phyloP scores from a whole-genome alignment of 164 flowering plant genomes.

The Chimonanthus salicifolius region DNA sequence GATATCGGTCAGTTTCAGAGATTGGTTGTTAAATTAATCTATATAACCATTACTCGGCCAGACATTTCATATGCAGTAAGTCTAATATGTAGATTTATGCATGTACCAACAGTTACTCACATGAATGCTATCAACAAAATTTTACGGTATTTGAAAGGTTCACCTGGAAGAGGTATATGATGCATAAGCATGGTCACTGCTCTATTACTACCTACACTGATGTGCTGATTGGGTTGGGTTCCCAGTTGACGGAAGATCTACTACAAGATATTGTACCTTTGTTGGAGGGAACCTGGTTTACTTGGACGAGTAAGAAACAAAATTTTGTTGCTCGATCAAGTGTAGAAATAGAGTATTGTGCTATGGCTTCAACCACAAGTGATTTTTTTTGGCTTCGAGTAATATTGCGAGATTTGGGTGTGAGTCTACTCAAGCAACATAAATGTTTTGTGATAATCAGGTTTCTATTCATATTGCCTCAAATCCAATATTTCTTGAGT shows the following conservation, averaged over 20 bases:
- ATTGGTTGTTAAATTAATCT: slow-evolving; percentile 2
- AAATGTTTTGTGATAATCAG: slow-evolving; percentile 1
- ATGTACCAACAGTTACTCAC: neutral
- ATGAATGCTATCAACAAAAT: neutral
- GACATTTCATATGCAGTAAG: neutral
- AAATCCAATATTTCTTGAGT: neutral
- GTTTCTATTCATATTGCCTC: neutral
- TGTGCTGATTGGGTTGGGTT: neutral
- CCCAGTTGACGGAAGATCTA: neutral
- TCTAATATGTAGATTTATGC: neutral
- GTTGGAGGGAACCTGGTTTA: slow-evolving; percentile 1
- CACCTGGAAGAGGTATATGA: neutral
- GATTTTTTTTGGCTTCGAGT: slow-evolving; percentile 1
- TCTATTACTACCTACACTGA: neutral
- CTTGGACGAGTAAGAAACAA: slow-evolving; percentile 3
- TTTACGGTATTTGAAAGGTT: neutral
- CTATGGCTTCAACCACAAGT: neutral
- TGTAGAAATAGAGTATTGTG: neutral
- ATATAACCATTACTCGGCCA: neutral
- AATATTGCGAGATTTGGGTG: neutral
- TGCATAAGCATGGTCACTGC: neutral
- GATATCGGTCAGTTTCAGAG: neutral
- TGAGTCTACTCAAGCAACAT: neutral
- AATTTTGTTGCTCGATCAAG: neutral
- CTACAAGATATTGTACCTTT: neutral